Conservation (phyloP, 345 rosid species). For the Populus simonii region DNA sequence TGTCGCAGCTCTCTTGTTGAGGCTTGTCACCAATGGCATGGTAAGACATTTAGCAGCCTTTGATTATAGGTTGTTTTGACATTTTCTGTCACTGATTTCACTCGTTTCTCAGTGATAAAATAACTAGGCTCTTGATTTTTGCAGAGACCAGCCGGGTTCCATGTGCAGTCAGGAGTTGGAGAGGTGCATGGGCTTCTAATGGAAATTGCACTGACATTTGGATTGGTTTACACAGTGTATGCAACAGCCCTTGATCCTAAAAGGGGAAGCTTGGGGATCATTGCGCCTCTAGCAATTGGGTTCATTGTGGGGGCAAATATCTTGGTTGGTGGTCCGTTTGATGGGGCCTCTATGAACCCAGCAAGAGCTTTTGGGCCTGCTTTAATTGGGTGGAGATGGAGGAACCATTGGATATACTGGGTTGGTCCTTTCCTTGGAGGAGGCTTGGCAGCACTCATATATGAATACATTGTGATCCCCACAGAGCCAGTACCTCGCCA, state of each 20-base stretch:
- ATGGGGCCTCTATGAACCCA: constrained; percentile 51
- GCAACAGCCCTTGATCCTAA: constrained; percentile 41
- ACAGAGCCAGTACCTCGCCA: constrained; percentile 38
- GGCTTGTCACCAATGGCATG: constrained; percentile 62
- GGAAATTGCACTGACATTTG: constrained; percentile 44
- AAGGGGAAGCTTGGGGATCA: constrained; percentile 43
- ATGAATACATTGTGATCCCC: constrained; percentile 55
- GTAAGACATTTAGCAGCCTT: constrained; percentile 26
- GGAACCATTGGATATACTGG: constrained; percentile 57
- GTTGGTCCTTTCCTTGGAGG: constrained; percentile 46
- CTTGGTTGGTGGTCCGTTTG: constrained; percentile 48
- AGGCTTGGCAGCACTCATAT: constrained; percentile 44
- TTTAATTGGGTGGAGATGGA: constrained; percentile 51
- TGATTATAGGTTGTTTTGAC: constrained; percentile 9
- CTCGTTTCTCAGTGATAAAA: too few relatives aligned
- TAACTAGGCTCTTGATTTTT: not conserved
- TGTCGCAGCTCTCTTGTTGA: constrained; percentile 55
- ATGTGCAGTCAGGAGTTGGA: constrained; percentile 47
- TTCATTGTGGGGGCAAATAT: constrained; percentile 39
- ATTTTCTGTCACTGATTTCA: too few relatives aligned
- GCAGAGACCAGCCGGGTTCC: constrained; percentile 68
- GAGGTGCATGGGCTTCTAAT: constrained; percentile 40
- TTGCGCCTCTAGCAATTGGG: constrained; percentile 49
- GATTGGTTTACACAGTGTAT: constrained; percentile 14
- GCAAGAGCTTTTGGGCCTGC: constrained; percentile 49